Evolutionary conservation across 2,329 filamentous ascomycete species (phyloP).

Genomic region (Lithohypha guttulata): DNA sequence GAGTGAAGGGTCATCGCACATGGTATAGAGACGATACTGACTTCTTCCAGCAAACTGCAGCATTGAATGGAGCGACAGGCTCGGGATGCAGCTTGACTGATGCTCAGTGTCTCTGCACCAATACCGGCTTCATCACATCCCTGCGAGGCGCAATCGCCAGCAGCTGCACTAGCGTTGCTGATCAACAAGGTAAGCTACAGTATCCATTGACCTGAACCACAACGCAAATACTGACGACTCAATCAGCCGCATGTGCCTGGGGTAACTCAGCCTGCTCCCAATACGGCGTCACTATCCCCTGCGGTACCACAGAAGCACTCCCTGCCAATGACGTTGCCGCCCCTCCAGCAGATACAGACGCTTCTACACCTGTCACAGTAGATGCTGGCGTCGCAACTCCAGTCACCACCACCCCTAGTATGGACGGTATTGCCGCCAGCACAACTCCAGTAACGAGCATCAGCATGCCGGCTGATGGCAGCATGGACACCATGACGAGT

Average conservation of each 20-base stretch:
- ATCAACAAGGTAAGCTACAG: conserved; percentile 2
- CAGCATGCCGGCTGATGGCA: too few relatives aligned
- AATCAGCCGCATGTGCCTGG: conserved; percentile 3
- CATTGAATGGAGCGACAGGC: background rate
- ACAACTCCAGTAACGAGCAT: too few relatives aligned
- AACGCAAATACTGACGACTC: background rate
- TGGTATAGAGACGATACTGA: background rate
- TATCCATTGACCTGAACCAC: background rate
- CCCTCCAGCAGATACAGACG: background rate
- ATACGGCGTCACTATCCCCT: conserved; percentile 4
- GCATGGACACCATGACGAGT: background rate
- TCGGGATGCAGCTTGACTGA: conserved; percentile 2
- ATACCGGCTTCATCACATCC: conserved; percentile 1
- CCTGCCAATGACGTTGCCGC: background rate
- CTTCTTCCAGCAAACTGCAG: conserved; percentile 9
- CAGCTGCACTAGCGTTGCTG: background rate
- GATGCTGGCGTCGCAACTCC: background rate
- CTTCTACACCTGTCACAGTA: background rate
- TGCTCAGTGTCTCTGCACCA: conserved; percentile 3
- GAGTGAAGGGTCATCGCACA: background rate
- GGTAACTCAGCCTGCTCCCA: conserved; percentile 5
- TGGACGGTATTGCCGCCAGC: background rate
- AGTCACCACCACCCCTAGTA: background rate
- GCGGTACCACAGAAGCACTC: background rate
- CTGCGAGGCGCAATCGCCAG: background rate